A percentile compares a stretch with the other conserved stretches of the same genome.
Evolutionary conservation across 176 grass and related monocot genomes (phyloP).

Genomic region (Oropetium thomaeum): DNA sequence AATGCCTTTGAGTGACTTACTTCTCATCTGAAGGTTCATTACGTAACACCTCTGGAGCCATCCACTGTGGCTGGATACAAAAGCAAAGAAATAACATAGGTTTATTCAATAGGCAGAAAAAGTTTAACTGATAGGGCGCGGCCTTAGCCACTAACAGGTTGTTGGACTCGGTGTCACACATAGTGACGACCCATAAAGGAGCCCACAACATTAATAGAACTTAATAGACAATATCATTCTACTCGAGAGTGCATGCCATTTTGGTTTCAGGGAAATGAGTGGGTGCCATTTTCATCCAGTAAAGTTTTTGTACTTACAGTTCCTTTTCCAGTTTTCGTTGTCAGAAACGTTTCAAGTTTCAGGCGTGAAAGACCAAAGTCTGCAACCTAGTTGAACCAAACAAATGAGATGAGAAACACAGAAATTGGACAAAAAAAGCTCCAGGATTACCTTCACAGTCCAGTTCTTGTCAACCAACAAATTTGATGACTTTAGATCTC

Average conservation of each 20-base stretch:
- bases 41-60: constrained; percentile 90
- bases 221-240: neutral
- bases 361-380: constrained; percentile 97
- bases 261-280: too few relatives aligned
- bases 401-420: constrained; percentile 27
- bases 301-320: constrained; percentile 53
- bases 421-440: neutral
- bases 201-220: too few relatives aligned
- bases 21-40: constrained; percentile 96
- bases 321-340: constrained; percentile 91
- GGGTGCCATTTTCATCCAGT: neutral
- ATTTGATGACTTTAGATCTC: constrained; percentile 95
- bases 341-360: constrained; percentile 79
- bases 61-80: constrained; percentile 84
- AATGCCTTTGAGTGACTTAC: constrained; percentile 28
- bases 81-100: constrained; percentile 19
- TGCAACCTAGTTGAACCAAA: constrained; percentile 54
- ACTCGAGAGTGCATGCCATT: neutral
- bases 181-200: too few relatives aligned
- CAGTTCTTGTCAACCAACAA: constrained; percentile 98
- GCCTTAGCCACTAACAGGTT: too few relatives aligned
- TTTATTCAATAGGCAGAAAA: constrained; percentile 32
- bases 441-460: constrained; percentile 70
- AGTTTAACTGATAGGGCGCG: too few relatives aligned
- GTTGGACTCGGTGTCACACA: too few relatives aligned